A percentile compares a stretch with the other conserved stretches of the same genome.
These are phyloP conservation scores for Aspergillus baeticus DNA, from an alignment of 495 filamentous ascomycete species.

Conservation along the genomic window DNA sequence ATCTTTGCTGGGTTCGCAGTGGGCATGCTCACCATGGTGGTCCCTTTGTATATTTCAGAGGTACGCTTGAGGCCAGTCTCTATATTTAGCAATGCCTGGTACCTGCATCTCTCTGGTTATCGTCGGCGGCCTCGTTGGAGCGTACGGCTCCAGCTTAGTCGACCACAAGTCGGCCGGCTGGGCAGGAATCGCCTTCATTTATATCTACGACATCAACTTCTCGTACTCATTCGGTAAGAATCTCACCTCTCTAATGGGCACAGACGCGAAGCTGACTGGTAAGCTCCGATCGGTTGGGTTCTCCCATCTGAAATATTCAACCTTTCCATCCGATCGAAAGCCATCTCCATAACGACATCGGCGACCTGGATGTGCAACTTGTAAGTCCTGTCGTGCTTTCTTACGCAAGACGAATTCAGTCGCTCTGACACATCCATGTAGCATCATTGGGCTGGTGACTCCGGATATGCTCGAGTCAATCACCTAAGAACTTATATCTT, in stretches of 20 bases:
- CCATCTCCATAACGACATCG: constrained; percentile 37
- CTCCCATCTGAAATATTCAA: constrained; percentile 44
- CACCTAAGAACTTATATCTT: constrained; percentile 76
- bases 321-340: constrained; percentile 37
- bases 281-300: constrained; percentile 43
- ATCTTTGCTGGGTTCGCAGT: constrained; percentile 57
- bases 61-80: no score
- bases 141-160: constrained; percentile 57
- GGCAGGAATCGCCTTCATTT: constrained; percentile 78
- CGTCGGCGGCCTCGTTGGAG: constrained; percentile 71
- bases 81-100: no score
- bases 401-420: neutral
- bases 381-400: constrained; percentile 21
- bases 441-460: constrained; percentile 72
- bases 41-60: constrained; percentile 41
- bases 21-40: constrained; percentile 43
- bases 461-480: constrained; percentile 71
- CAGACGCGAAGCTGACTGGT: constrained; percentile 1
- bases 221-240: constrained; percentile 52
- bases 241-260: neutral
- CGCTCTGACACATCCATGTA: constrained; percentile 9
- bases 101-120: constrained; percentile 69
- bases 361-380: constrained; percentile 47
- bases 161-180: constrained; percentile 66
- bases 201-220: constrained; percentile 80